Percentiles rank a stretch among this genome's conserved stretches.
These are phyloP conservation scores for Thyridium curvatum DNA, from an alignment of 2,329 filamentous ascomycete species.

Conservation along the genomic window DNA sequence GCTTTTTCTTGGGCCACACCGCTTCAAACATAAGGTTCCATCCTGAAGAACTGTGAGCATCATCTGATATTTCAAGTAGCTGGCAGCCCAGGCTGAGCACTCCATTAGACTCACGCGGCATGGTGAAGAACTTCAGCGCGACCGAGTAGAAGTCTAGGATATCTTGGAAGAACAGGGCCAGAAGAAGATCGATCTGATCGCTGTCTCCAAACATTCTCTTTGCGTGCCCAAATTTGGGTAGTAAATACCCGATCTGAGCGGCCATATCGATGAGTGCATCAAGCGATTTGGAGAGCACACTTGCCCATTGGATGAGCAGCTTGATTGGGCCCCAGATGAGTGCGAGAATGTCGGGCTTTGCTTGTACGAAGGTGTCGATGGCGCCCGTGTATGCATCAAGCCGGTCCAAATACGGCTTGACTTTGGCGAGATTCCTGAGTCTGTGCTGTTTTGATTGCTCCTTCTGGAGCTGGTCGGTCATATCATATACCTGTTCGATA, in stretches of 20 bases:
- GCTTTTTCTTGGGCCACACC: constrained; percentile 20
- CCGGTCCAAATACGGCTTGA: constrained; percentile 20
- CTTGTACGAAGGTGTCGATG: constrained; percentile 22
- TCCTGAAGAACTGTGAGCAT: too few relatives aligned
- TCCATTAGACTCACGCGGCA: constrained; percentile 15
- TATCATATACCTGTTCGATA: constrained; percentile 24
- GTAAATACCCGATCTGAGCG: constrained; percentile 5
- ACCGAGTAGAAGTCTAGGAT: constrained; percentile 27
- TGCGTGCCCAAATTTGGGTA: constrained; percentile 18
- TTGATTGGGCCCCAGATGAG: constrained; percentile 30
- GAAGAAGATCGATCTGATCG: constrained; percentile 14
- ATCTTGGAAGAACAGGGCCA: constrained; percentile 25
- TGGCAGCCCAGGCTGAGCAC: too few relatives aligned
- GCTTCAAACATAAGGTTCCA: too few relatives aligned
- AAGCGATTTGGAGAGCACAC: constrained; percentile 30
- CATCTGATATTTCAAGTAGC: too few relatives aligned
- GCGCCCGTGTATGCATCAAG: constrained; percentile 17
- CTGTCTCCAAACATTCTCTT: constrained; percentile 15
- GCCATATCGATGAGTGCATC: constrained; percentile 7
- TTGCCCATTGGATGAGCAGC: constrained; percentile 52
- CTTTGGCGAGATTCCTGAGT: constrained; percentile 21
- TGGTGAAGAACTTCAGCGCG: constrained; percentile 21
- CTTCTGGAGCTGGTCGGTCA: constrained; percentile 22
- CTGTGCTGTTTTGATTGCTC: constrained; percentile 17
- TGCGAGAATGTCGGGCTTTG: constrained; percentile 22